These are phyloP conservation scores for Entomortierella lignicola DNA, from an alignment of 192 early-diverging fungal species.

Conservation along the genomic window DNA sequence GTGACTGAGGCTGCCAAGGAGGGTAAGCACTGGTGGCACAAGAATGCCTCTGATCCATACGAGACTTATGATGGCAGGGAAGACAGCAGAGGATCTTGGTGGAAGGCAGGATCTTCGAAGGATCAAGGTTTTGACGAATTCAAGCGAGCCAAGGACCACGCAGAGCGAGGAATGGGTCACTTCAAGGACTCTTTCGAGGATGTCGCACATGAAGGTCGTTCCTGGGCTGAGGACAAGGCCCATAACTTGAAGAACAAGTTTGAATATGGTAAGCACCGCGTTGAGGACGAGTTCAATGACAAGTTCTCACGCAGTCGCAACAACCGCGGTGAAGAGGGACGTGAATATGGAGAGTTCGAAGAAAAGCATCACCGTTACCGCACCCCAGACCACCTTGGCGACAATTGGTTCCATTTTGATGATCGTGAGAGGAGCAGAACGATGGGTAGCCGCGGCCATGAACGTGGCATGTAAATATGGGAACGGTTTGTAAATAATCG, in stretches of 20 bases:
- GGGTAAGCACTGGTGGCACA: conserved; percentile 41
- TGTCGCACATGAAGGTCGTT: conserved; percentile 4
- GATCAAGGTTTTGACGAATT: conserved; percentile 17
- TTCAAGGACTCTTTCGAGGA: conserved; percentile 28
- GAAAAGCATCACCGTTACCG: conserved; percentile 19
- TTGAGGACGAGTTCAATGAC: conserved; percentile 5
- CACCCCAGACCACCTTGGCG: conserved; percentile 29
- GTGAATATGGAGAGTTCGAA: conserved; percentile 14
- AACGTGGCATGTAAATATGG: conserved; percentile 32
- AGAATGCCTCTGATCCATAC: conserved; percentile 30
- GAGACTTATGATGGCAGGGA: conserved; percentile 20
- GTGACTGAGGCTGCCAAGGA: conserved; percentile 43
- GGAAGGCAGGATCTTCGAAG: conserved; percentile 19
- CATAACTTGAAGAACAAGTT: conserved; percentile 21
- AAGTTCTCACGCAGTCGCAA: conserved; percentile 11
- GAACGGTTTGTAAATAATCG: neutral
- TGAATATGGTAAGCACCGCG: conserved; percentile 13
- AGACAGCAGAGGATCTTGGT: conserved; percentile 11
- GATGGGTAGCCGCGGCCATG: conserved; percentile 1
- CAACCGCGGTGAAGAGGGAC: conserved; percentile 21
- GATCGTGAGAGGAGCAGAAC: conserved; percentile 8
- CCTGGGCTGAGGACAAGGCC: conserved; percentile 22
- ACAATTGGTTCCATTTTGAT: conserved; percentile 51
- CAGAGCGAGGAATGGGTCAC: conserved; percentile 6
- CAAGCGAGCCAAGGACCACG: conserved; percentile 13